Evolutionary conservation across 805 yeast species (phyloP).

Genomic region (Sungouiella thailandica): DNA sequence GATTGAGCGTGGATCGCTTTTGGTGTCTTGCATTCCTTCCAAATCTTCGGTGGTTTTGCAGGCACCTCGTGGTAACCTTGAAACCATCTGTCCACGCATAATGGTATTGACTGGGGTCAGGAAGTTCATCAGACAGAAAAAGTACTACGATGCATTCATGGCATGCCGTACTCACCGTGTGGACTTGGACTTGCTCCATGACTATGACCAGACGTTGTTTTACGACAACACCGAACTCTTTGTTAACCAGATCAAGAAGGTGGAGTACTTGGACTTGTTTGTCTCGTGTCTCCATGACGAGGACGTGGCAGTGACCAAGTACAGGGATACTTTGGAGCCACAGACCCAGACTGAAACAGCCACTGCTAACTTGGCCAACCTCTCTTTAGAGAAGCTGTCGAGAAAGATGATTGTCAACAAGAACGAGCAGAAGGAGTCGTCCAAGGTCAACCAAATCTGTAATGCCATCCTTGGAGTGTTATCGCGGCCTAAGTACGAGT

Average conservation of each 20-base stretch:
- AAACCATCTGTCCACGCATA: constrained; percentile 88
- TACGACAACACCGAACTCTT: constrained; percentile 58
- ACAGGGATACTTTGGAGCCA: constrained; percentile 56
- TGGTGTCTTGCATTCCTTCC: constrained; percentile 78
- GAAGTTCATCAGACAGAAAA: constrained; percentile 49
- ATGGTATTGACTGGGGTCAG: constrained; percentile 86
- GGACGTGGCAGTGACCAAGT: constrained; percentile 77
- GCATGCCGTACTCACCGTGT: constrained; percentile 89
- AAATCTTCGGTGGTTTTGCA: constrained; percentile 79
- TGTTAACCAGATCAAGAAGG: constrained; percentile 61
- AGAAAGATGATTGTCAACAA: constrained; percentile 37
- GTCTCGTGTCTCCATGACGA: constrained; percentile 82
- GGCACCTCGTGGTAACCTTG: constrained; percentile 95
- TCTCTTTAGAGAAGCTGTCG: constrained; percentile 5
- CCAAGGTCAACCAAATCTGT: constrained; percentile 76
- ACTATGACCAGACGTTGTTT: constrained; percentile 73
- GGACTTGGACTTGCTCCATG: constrained; percentile 84
- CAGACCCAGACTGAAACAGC: no score
- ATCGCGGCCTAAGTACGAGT: constrained; percentile 44
- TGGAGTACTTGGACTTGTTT: constrained; percentile 80
- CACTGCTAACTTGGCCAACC: background rate
- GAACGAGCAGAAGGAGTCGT: constrained; percentile 31
- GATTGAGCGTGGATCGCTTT: constrained; percentile 86
- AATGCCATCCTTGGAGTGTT: constrained; percentile 60
- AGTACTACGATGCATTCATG: constrained; percentile 70